Conservation (phyloP, 1,284 basidiomycete genomes). For the Abortiporus biennis region DNA sequence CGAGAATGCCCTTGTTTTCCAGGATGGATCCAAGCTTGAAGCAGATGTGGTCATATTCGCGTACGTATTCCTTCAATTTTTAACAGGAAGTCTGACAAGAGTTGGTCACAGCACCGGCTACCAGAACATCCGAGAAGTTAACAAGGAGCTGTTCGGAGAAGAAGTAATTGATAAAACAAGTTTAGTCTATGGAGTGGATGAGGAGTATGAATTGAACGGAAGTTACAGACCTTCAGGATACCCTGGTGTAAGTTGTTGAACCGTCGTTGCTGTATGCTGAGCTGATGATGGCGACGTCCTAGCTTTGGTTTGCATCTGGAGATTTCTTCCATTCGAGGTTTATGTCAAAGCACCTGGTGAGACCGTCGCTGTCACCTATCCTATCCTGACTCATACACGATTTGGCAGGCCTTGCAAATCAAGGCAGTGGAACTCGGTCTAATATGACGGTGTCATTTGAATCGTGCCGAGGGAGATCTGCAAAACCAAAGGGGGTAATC, state of each 20-base stretch:
- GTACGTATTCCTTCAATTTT: constrained; percentile 16
- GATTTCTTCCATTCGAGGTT: constrained; percentile 27
- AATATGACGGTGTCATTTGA: background rate
- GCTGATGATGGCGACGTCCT: background rate
- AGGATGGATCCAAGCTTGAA: constrained; percentile 51
- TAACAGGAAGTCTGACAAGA: background rate
- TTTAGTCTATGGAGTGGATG: constrained; percentile 49
- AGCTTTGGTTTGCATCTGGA: constrained; percentile 32
- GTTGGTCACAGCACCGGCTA: constrained; percentile 27
- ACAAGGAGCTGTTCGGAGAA: constrained; percentile 39
- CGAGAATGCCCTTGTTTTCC: constrained; percentile 51
- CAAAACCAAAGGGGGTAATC: too few relatives aligned
- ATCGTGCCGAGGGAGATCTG: background rate
- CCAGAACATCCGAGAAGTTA: constrained; percentile 28
- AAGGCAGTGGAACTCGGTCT: constrained; percentile 28
- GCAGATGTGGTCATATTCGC: constrained; percentile 70
- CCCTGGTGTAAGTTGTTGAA: constrained; percentile 13
- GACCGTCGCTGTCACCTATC: too few relatives aligned
- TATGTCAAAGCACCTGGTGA: constrained; percentile 28
- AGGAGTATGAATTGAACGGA: constrained; percentile 52
- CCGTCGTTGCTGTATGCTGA: background rate
- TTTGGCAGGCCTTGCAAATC: constrained; percentile 24
- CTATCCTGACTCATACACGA: background rate
- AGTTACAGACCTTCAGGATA: constrained; percentile 26
- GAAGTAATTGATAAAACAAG: constrained; percentile 38